Base-by-base conservation (phyloP, 2,329 filamentous ascomycete genomes). In the Aspergillus neoniger region DNA sequence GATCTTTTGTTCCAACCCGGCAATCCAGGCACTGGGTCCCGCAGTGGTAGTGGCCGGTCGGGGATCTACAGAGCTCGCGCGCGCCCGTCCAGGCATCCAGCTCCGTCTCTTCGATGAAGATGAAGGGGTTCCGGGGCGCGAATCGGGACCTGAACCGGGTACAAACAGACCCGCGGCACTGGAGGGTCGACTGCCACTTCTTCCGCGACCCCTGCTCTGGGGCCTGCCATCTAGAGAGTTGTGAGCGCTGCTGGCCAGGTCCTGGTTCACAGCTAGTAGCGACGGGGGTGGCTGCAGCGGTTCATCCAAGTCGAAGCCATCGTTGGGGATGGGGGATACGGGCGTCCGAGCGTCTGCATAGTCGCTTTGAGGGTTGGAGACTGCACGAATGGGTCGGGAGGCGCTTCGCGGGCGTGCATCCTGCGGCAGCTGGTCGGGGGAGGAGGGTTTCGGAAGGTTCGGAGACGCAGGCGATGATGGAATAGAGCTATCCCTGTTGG, bases 1-100 rank as follows among this genome's bases (percentile, higher is more conserved):
- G 25, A 85, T 76, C 67, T 83, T 83, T 62, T 85, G 82, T 47
- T 81, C 78, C 65, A 86, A 77, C 7, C 85, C 85, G 5, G 85
- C 80, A 60, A 87, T 82, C 86, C 86, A 88, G 10, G 86, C 85
- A 58, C 70, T 71, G 10, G 75, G 72, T 49, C 77, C 66, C 19
- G 78, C 77, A 3, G 74, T 68, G 15, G 60, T 60, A 48, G n/a
- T 64, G 5, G 59, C 51, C 41, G 65, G 48, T 25, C 71, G 66
- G 58, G 65, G 71, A 65, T 69, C 76, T 61, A 70, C 70, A 61
- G 68, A 77, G 69, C 60, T 72, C 47, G 67, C 70, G 43, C 71
- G 70, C 57, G 68, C 68, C 43, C 76, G 76, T n/a, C 76, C 77
- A 1, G 78, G 75, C 57, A 81, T 72, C 79, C 79, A 81, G 65